Evolutionary conservation across 495 filamentous ascomycete species (phyloP).

Genomic region (Annulohypoxylon bovei): DNA sequence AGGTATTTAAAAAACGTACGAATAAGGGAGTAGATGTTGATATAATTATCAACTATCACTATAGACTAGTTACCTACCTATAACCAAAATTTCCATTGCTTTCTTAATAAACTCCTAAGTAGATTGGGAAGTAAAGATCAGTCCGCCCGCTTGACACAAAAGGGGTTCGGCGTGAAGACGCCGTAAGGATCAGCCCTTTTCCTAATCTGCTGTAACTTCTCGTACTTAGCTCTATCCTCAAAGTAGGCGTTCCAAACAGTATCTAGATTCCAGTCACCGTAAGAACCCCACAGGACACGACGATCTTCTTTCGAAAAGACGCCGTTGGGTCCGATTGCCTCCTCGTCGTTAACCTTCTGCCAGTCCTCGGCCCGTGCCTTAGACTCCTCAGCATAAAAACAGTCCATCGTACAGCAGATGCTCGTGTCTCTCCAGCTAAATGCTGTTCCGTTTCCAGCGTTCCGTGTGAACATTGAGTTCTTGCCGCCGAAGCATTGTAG

Average conservation of each 20-base stretch:
- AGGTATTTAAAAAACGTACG: not conserved
- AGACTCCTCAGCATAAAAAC: constrained; percentile 45
- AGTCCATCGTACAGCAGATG: constrained; percentile 47
- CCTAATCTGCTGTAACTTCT: constrained; percentile 49
- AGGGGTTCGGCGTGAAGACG: constrained; percentile 51
- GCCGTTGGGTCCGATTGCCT: constrained; percentile 47
- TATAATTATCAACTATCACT: not conserved
- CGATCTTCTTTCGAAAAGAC: constrained; percentile 51
- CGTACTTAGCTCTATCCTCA: constrained; percentile 52
- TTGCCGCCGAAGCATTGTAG: constrained; percentile 52
- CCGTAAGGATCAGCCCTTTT: constrained; percentile 49
- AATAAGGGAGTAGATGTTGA: not conserved
- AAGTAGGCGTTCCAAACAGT: constrained; percentile 49
- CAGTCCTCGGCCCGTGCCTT: constrained; percentile 50
- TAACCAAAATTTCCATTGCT: not conserved
- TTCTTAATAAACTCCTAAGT: no score
- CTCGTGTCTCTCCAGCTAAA: constrained; percentile 56
- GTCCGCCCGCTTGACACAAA: constrained; percentile 46
- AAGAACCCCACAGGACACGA: constrained; percentile 53
- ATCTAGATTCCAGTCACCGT: constrained; percentile 50
- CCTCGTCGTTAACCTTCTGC: constrained; percentile 50
- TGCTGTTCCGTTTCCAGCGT: constrained; percentile 51
- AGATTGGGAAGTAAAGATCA: no score
- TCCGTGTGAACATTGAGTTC: constrained; percentile 51
- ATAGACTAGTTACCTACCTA: no score